phyloP scores from a whole-genome alignment of 1,284 basidiomycete species.

The Ustilago lituana region DNA sequence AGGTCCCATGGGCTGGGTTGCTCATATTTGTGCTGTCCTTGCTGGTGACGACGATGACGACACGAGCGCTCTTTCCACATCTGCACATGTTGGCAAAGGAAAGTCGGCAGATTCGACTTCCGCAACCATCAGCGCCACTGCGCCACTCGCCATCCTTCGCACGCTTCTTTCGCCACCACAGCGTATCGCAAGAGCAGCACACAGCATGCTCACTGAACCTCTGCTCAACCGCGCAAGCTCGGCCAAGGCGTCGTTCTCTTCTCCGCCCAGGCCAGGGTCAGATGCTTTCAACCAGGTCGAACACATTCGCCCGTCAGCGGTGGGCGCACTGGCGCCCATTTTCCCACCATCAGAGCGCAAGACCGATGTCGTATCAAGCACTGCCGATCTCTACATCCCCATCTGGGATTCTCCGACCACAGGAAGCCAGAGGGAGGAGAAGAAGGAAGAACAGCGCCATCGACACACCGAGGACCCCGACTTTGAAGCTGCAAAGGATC shows the following conservation, averaged over 20 bases:
- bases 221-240: constrained; percentile 34
- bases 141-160: constrained; percentile 33
- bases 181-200: constrained; percentile 42
- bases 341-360: constrained; percentile 48
- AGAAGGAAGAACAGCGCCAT: constrained; percentile 4
- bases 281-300: constrained; percentile 32
- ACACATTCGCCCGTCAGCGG: constrained; percentile 19
- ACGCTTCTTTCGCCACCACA: constrained; percentile 29
- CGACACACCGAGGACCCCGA: constrained; percentile 18
- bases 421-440: neutral
- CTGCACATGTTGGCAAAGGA: neutral
- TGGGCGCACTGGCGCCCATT: constrained; percentile 50
- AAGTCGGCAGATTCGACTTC: no score
- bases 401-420: constrained; percentile 17
- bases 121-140: constrained; percentile 9
- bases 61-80: neutral
- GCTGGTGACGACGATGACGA: constrained; percentile 32
- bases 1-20: constrained; percentile 63
- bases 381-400: constrained; percentile 46
- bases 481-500: constrained; percentile 23
- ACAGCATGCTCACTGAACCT: constrained; percentile 52
- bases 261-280: constrained; percentile 1
- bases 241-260: constrained; percentile 1
- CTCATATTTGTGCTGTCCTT: constrained; percentile 56
- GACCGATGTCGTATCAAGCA: constrained; percentile 43